phyloP scores from a whole-genome alignment of 257 asterid genomes.

The Agastache rugosa region DNA sequence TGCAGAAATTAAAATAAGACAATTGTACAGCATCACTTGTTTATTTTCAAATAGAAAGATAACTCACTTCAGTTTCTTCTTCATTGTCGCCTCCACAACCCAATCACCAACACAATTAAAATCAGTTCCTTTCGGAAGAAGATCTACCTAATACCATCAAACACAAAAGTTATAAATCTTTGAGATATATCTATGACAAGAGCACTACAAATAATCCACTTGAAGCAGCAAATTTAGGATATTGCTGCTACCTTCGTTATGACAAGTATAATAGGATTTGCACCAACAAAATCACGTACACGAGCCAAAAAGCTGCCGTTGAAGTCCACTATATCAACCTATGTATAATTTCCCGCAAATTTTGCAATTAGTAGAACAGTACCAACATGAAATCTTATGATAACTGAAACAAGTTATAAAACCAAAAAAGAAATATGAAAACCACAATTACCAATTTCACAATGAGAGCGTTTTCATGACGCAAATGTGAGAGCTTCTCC shows the following conservation, averaged over 20 bases:
- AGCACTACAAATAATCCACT: neutral
- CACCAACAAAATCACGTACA: constrained; percentile 89
- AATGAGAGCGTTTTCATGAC: constrained; percentile 78
- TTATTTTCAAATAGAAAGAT: constrained; percentile 11
- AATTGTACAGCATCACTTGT: neutral
- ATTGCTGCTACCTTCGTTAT: constrained; percentile 74
- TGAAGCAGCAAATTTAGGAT: neutral
- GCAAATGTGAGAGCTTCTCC: constrained; percentile 83
- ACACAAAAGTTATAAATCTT: constrained; percentile 18
- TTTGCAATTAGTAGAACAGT: constrained; percentile 16
- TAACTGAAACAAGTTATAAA: constrained; percentile 4
- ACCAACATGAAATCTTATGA: constrained; percentile 4
- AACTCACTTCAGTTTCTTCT: constrained; percentile 94
- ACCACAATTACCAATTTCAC: constrained; percentile 71
- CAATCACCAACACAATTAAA: constrained; percentile 95
- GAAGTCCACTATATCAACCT: constrained; percentile 99
- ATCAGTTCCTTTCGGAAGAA: constrained; percentile 98
- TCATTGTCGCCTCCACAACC: constrained; percentile 97
- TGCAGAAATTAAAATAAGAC: neutral
- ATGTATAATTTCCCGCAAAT: constrained; percentile 28
- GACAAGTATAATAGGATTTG: constrained; percentile 92
- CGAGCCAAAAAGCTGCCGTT: constrained; percentile 91
- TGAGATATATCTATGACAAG: neutral
- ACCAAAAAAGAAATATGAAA: neutral
- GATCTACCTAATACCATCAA: constrained; percentile 70